Evolutionary conservation across 768 basidiomycete genomes (phyloP), one percentile per base, ranked within the genome.

Genomic region (Lentinula detonsa): DNA sequence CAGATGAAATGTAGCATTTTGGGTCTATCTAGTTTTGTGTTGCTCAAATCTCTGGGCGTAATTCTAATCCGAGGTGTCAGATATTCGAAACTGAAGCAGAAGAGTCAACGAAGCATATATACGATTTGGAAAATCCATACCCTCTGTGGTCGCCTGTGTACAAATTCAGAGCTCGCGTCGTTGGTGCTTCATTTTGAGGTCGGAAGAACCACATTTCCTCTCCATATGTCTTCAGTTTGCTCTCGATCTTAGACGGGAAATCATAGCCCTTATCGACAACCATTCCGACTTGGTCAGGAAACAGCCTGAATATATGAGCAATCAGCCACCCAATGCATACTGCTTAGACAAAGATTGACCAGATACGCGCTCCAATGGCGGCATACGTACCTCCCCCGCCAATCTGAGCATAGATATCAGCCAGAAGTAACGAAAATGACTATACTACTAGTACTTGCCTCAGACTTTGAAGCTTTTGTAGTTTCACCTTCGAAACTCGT

Each of bases 371-470:
- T 2, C 91, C 94, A 48, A 96, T 79, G 45, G 80, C 75, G 57
- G 90, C 90, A 71, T 90, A 91, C 0, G 88, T 91, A 2, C 94
- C 94, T 1, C 91, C 95, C 0, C 94, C 94, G 28, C 94, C 94
- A 64, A 95, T 93, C 86, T 94, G 59, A 59, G 61, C 28, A 40
- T 21, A 28, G 52, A 60, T 23, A 39, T 39, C 43, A 61, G 31
- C 37, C n/a, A 39, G 54, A 42, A 58, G 33, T 48, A 40, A 31
- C 7, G 33, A 40, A 39, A 23, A 54, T 43, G 42, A 15, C 11
- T 48, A 28, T 28, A 28, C 3, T 3, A 28, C 28, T 28, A 28
- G 28, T 28, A 60, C 78, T 74, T 76, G 70, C 85, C 80, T 88
- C 83, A 28, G 83, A 73, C 46, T 76, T 72, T 28, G 78, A 69